Conservation (phyloP, 768 basidiomycete genomes). For the Boletus rubropictus region DNA sequence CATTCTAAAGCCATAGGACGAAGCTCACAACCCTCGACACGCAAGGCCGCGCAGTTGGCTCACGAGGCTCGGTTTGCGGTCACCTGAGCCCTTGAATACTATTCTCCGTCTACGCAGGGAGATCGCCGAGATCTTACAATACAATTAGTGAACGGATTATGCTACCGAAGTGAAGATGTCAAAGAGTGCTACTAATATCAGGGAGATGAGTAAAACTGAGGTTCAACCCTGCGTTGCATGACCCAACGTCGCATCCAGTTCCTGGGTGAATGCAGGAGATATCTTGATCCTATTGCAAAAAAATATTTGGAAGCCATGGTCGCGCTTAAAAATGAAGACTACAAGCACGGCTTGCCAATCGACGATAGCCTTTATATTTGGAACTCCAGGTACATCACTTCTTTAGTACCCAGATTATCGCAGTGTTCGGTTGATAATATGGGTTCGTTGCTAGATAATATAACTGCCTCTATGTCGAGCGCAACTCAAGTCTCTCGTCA, state of each 20-base stretch:
- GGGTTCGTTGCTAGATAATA: conserved; percentile 20
- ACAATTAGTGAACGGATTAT: conserved; percentile 79
- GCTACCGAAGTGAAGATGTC: conserved; percentile 80
- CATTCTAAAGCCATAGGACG: not conserved
- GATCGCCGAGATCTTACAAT: conserved; percentile 61
- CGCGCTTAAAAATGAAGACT: conserved; percentile 68
- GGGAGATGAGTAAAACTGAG: conserved; percentile 37
- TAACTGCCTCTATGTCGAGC: conserved; percentile 45
- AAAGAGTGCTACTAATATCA: conserved; percentile 56
- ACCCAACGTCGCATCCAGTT: conserved; percentile 41
- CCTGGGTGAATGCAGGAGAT: conserved; percentile 64
- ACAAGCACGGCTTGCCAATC: conserved; percentile 52
- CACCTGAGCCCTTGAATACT: conserved; percentile 67
- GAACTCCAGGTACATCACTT: conserved; percentile 65
- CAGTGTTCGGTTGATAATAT: not conserved
- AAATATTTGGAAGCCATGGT: conserved; percentile 63
- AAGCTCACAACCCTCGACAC: conserved; percentile 65
- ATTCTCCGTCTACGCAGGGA: conserved; percentile 63
- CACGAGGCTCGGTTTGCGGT: conserved; percentile 59
- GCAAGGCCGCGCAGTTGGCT: conserved; percentile 56
- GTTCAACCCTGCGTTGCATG: not conserved
- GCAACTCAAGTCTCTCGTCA: conserved; percentile 57
- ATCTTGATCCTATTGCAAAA: conserved; percentile 64
- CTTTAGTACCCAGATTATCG: not conserved
- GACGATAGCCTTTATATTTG: conserved; percentile 71